Conservation (phyloP, 768 basidiomycete genomes). For the Termitomyces heimii region DNA sequence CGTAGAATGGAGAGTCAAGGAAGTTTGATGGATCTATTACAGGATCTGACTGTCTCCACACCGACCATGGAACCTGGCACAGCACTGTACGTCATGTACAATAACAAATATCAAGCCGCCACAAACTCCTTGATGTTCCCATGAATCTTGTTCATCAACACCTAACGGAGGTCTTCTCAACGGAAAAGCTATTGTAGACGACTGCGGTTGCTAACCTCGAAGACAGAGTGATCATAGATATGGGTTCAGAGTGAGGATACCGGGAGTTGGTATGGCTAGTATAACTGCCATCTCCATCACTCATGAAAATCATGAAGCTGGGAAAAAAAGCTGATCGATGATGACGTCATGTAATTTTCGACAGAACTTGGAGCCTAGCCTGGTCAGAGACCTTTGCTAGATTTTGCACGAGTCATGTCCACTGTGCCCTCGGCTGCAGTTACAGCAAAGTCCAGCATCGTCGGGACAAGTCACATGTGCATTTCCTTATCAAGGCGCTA, state of each 20-base stretch:
- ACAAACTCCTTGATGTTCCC: neutral
- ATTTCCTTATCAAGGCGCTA: neutral
- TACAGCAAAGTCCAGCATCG: too few species aligned
- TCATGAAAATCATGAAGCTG: too few species aligned
- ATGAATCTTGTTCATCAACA: neutral
- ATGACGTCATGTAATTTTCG: too few species aligned
- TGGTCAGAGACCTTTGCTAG: too few species aligned
- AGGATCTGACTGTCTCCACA: neutral
- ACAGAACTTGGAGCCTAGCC: too few species aligned
- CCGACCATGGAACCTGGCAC: too few species aligned
- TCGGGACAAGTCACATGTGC: neutral
- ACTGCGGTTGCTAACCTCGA: neutral
- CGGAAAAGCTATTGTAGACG: neutral
- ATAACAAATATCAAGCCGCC: neutral
- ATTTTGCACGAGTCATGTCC: too few species aligned
- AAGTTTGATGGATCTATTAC: neutral
- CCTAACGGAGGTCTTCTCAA: neutral
- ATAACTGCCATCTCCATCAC: too few species aligned
- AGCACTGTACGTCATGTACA: neutral
- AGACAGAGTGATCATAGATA: too few species aligned
- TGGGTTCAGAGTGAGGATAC: too few species aligned
- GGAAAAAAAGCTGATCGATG: neutral
- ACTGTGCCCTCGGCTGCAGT: too few species aligned
- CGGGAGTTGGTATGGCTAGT: too few species aligned
- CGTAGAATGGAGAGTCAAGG: neutral